Percentiles rank a stretch among this genome's conserved stretches.
phyloP scores from a whole-genome alignment of 306 rosid genomes.

The Casuarina cunninghamiana region DNA sequence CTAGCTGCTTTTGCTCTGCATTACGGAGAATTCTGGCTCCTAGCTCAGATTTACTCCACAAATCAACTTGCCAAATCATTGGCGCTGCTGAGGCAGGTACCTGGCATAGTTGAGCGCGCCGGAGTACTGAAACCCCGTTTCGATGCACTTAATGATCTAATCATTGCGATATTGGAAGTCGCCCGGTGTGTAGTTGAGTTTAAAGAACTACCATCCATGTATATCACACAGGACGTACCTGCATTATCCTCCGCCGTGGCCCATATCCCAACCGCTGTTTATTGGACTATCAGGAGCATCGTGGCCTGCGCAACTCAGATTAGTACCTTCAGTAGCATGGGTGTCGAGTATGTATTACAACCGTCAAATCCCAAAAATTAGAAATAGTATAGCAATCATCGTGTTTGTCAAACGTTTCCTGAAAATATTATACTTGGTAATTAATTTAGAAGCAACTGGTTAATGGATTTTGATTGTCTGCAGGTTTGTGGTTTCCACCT shows the following conservation, averaged over 20 bases:
- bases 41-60: constrained; percentile 41
- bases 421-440: too few species aligned
- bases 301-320: constrained; percentile 50
- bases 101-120: constrained; percentile 43
- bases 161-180: constrained; percentile 41
- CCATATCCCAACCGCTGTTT: constrained; percentile 42
- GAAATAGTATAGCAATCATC: too few species aligned
- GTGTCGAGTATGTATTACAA: constrained; percentile 45
- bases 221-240: constrained; percentile 34
- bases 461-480: constrained; percentile 8
- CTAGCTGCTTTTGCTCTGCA: constrained; percentile 43
- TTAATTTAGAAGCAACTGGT: neutral
- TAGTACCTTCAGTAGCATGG: constrained; percentile 43
- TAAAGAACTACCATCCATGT: constrained; percentile 36
- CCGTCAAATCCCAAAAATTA: constrained; percentile 3
- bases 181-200: constrained; percentile 42
- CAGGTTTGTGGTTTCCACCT: constrained; percentile 51
- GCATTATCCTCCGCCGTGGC: constrained; percentile 34
- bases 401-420: too few species aligned
- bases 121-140: constrained; percentile 38
- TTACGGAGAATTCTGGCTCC: constrained; percentile 54
- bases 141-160: constrained; percentile 49
- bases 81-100: constrained; percentile 51
- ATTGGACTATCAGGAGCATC: constrained; percentile 42
- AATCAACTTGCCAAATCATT: constrained; percentile 50